Conservation (phyloP, 139 green algal species). For the Closterium sp. region DNA sequence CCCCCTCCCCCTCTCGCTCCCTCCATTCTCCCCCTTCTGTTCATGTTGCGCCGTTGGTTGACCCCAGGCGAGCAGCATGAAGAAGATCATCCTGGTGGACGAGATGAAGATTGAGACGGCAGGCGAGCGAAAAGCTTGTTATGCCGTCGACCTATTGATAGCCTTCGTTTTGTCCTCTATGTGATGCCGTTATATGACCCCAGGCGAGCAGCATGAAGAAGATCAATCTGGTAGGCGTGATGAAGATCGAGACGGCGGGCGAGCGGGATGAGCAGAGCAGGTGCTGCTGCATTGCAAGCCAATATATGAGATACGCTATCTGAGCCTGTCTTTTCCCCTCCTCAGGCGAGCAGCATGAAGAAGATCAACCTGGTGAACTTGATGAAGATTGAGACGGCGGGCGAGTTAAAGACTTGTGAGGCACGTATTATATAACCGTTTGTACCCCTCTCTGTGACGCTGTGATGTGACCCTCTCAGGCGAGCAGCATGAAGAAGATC, state of each 20-base stretch:
- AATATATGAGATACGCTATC: too few species aligned
- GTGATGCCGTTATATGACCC: too few species aligned
- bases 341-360: slow-evolving; percentile 32
- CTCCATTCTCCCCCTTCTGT: not conserved
- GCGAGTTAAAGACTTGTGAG: not conserved
- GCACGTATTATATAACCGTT: not conserved
- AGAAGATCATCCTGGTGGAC: slow-evolving; percentile 45
- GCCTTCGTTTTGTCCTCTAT: too few species aligned
- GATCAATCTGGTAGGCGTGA: slow-evolving; percentile 44
- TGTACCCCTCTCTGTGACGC: not conserved
- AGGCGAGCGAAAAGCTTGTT: too few species aligned
- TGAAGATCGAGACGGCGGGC: slow-evolving; percentile 28
- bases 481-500: slow-evolving; percentile 46
- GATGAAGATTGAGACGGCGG: slow-evolving; percentile 25
- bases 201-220: slow-evolving; percentile 19
- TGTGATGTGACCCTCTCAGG: not conserved
- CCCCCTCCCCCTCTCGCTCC: too few species aligned
- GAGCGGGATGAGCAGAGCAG: slow-evolving; percentile 9
- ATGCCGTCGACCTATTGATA: too few species aligned
- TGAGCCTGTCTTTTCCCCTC: not conserved
- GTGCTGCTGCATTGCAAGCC: slow-evolving; percentile 22
- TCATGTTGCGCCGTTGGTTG: too few species aligned
- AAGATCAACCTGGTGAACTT: slow-evolving; percentile 47
- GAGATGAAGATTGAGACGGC: slow-evolving; percentile 35
- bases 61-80: not conserved